Evolutionary conservation across 768 basidiomycete species (phyloP), one percentile per base, ranked within the genome.

Genomic region (Rickenella mellea): DNA sequence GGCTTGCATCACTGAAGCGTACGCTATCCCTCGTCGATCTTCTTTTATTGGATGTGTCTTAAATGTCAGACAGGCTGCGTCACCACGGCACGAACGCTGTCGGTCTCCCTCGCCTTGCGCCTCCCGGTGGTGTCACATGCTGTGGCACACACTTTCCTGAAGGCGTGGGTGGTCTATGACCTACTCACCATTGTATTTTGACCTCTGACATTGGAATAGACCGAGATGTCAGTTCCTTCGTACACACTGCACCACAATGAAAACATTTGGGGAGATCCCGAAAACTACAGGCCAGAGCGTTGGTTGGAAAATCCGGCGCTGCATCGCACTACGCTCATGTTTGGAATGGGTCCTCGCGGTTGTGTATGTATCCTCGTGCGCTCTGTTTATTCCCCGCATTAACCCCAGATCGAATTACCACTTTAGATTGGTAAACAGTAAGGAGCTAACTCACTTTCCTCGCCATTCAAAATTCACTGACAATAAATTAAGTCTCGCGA

Each of bases 1-100:
- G 7, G 44, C 44, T 15, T 39, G 37, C 44, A 32, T 45, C 15
- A 10, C 19, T 22, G 33, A 36, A 36, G 33, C 19, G 33, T 36
- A 6, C 5, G 32, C 14, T 5, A 6, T 5, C 21, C 5, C 32
- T 14, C 32, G 5, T 33, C 14, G 6, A 33, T 30, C 29, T 30
- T 15, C 15, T 15, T 30, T 15, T 30, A 10, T 30, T 15, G 29
- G 29, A 10, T 10, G 10, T 30, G 15, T 30, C 29, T 10, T 30
- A 10, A 30, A 10, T 30, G 19, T 21, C 35, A 27, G 21, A 11
- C 27, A 59, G 60, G 0, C 52, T 67, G 21, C 53, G 65, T 1
- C 47, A 60, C 20, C 57, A 61, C 44, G 61, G 61, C 7, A 63
- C 63, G 19, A 60, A 57, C 15, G 63, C 63, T 3, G 61, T 66